A percentile compares a stretch with the other conserved stretches of the same genome.
phyloP scores from a whole-genome alignment of 352 stramenopile genomes.

The Globisporangium lucens region DNA sequence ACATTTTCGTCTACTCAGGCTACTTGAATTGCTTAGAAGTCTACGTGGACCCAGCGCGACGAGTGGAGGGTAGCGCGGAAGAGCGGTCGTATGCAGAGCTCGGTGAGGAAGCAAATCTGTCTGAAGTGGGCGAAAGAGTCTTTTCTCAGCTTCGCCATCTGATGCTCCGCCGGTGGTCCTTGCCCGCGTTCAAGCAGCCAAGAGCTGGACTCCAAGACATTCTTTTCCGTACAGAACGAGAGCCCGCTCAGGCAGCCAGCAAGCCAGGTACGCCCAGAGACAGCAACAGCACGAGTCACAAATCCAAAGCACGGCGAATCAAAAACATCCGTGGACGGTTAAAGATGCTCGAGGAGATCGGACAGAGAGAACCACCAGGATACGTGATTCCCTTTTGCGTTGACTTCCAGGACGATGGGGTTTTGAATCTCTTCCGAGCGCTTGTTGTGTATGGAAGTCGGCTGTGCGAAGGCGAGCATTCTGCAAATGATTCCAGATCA shows the following conservation, averaged over 20 bases:
- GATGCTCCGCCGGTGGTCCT: constrained; percentile 35
- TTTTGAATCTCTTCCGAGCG: constrained; percentile 34
- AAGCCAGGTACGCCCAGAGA: constrained; percentile 11
- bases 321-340: constrained; percentile 58
- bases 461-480: background rate
- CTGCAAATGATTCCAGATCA: background rate
- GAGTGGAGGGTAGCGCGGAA: background rate
- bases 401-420: constrained; percentile 48
- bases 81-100: background rate
- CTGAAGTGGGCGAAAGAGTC: constrained; percentile 27
- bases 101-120: constrained; percentile 17
- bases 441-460: constrained; percentile 20
- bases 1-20: constrained; percentile 62
- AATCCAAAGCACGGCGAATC: constrained; percentile 46
- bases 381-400: constrained; percentile 65
- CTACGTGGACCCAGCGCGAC: constrained; percentile 27
- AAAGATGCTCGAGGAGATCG: constrained; percentile 34
- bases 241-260: constrained; percentile 13
- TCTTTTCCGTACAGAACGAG: constrained; percentile 35
- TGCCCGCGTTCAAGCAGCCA: constrained; percentile 44
- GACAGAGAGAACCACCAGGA: constrained; percentile 35
- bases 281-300: constrained; percentile 15
- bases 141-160: constrained; percentile 32
- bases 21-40: constrained; percentile 72
- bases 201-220: constrained; percentile 48